Percentiles rank a stretch among this genome's conserved stretches.
These are phyloP conservation scores for Pezicula neosporulosa DNA, from an alignment of 2,329 filamentous ascomycete genomes.

Conservation along the genomic window DNA sequence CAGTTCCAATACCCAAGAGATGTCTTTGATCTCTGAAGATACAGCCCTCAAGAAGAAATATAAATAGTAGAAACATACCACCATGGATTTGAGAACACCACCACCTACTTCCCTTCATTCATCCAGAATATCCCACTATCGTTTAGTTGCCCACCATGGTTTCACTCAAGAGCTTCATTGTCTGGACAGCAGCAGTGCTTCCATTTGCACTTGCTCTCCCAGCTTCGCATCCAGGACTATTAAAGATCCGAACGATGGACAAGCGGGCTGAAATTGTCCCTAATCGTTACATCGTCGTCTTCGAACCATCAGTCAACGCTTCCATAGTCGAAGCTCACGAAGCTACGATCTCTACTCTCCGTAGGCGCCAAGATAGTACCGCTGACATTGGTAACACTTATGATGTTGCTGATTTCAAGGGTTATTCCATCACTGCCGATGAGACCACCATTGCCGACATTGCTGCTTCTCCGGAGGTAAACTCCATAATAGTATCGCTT, in stretches of 20 bases:
- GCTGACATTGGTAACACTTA: constrained; percentile 1
- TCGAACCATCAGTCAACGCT: constrained; percentile 48
- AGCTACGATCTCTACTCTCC: constrained; percentile 42
- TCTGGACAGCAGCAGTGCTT: constrained; percentile 2
- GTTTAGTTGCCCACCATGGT: background rate
- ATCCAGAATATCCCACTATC: background rate
- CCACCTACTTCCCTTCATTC: background rate
- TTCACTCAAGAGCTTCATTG: background rate
- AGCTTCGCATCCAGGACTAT: constrained; percentile 36
- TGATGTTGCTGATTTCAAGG: constrained; percentile 2
- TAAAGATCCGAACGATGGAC: constrained; percentile 43
- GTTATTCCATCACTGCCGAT: constrained; percentile 4
- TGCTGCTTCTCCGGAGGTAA: constrained; percentile 3
- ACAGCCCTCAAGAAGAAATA: background rate
- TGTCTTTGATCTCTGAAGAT: background rate
- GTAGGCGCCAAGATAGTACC: constrained; percentile 46
- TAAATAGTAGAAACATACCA: background rate
- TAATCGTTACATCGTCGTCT: constrained; percentile 54
- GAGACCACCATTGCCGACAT: constrained; percentile 4
- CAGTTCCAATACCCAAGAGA: background rate
- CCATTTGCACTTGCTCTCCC: background rate
- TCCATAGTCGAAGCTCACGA: constrained; percentile 46
- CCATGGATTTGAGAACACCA: background rate
- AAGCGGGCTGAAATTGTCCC: constrained; percentile 27
- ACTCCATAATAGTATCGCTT: background rate